phyloP scores from a whole-genome alignment of 495 filamentous ascomycete genomes.

The Neurospora tetrasperma region DNA sequence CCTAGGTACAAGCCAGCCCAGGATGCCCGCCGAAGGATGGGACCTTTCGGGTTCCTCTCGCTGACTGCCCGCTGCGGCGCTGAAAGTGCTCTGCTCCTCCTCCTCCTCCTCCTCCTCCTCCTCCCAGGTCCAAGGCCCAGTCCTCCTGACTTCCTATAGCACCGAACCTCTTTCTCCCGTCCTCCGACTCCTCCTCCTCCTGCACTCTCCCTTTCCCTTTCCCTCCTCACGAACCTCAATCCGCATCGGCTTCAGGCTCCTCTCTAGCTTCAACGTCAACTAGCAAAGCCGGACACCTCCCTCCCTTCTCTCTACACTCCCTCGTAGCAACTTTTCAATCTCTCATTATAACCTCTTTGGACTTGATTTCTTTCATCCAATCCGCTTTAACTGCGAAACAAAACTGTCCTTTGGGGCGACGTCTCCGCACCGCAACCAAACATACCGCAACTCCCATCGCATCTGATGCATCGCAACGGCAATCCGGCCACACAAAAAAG shows the following conservation, averaged over 20 bases:
- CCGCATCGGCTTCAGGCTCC: conserved; percentile 10
- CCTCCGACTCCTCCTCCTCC: conserved; percentile 15
- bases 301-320: conserved; percentile 22
- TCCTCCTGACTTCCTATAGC: not conserved
- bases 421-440: conserved; percentile 14
- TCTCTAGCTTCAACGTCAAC: conserved; percentile 6
- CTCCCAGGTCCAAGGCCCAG: not conserved
- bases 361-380: conserved; percentile 14
- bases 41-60: not conserved
- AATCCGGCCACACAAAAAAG: not conserved
- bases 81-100: not conserved
- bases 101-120: not conserved
- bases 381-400: not conserved
- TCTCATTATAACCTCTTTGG: conserved; percentile 25
- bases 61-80: not conserved
- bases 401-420: conserved; percentile 20
- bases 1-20: not conserved
- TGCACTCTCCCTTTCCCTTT: conserved; percentile 19
- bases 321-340: conserved; percentile 21
- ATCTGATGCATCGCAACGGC: not conserved
- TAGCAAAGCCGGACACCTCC: conserved; percentile 3
- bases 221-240: not conserved
- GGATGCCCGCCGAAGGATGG: not conserved
- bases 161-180: not conserved
- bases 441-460: not conserved